Percentiles rank a stretch among this genome's conserved stretches.
Evolutionary conservation across 1,284 basidiomycete genomes (phyloP).

Genomic region (Boletus smithii): DNA sequence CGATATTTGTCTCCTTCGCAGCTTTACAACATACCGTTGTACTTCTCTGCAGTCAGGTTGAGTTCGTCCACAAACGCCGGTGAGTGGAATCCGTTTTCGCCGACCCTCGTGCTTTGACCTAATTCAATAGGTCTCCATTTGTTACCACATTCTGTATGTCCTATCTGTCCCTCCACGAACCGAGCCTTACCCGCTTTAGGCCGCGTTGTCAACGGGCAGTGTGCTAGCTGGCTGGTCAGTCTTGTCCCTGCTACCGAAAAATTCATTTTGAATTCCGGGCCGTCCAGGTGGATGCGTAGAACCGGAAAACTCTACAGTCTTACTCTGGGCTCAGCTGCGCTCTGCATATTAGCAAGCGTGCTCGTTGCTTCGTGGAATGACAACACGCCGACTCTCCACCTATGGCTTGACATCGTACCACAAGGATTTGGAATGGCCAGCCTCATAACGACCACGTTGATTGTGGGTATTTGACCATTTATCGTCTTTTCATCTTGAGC

Average conservation of each 20-base stretch:
- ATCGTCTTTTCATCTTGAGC: slow-evolving; percentile 6
- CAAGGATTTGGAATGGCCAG: slow-evolving; percentile 82
- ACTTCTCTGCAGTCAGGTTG: slow-evolving; percentile 83
- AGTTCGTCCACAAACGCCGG: slow-evolving; percentile 71
- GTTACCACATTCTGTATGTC: slow-evolving; percentile 78
- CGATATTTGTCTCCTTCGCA: slow-evolving; percentile 30
- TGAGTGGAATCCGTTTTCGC: slow-evolving; percentile 31
- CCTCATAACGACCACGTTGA: slow-evolving; percentile 79
- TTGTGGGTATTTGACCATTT: slow-evolving; percentile 47
- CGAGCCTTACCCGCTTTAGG: slow-evolving; percentile 36
- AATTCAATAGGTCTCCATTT: slow-evolving; percentile 61
- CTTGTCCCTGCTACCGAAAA: background rate
- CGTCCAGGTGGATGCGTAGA: slow-evolving; percentile 69
- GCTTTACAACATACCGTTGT: slow-evolving; percentile 87
- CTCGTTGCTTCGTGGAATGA: slow-evolving; percentile 63
- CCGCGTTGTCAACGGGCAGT: slow-evolving; percentile 77
- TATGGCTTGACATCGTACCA: slow-evolving; percentile 77
- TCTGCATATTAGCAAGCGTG: slow-evolving; percentile 53
- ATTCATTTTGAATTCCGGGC: background rate
- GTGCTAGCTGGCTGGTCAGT: slow-evolving; percentile 80
- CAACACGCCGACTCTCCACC: slow-evolving; percentile 56
- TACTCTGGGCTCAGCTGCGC: slow-evolving; percentile 55
- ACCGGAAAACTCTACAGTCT: slow-evolving; percentile 80
- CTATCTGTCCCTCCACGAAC: background rate
- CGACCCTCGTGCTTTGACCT: background rate